Evolutionary conservation across 129 eudicot species (phyloP).

Genomic region (Escallonia herrerae): DNA sequence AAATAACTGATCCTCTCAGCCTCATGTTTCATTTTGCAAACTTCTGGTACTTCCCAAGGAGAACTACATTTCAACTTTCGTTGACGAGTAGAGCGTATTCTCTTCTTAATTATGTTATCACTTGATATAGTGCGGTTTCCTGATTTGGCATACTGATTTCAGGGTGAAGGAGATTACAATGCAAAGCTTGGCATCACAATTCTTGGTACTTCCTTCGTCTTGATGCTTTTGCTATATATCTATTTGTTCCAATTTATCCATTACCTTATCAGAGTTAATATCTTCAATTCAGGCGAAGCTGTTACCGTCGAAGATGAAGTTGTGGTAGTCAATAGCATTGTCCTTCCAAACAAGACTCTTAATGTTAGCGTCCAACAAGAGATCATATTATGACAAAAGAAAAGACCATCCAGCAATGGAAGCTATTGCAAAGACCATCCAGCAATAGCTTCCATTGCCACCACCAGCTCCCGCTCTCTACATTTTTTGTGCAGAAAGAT

Average conservation of each 20-base stretch:
- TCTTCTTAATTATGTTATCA: neutral
- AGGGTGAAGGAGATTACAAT: slow-evolving; percentile 78
- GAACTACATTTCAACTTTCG: no score
- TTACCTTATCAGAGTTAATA: neutral
- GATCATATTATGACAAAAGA: slow-evolving; percentile 54
- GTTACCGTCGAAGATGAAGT: slow-evolving; percentile 97
- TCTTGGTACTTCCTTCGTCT: slow-evolving; percentile 45
- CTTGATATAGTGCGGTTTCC: no score
- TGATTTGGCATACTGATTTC: slow-evolving; percentile 11
- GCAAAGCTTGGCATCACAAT: slow-evolving; percentile 91
- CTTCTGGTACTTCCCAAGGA: no score
- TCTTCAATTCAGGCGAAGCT: slow-evolving; percentile 63
- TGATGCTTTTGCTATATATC: neutral
- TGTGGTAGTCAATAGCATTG: slow-evolving; percentile 80
- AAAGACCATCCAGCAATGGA: neutral
- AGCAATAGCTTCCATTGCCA: neutral
- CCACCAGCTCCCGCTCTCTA: neutral
- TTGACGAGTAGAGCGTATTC: neutral
- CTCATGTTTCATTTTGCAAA: no score
- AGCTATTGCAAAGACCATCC: no score
- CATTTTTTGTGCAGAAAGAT: neutral
- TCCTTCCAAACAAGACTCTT: slow-evolving; percentile 92
- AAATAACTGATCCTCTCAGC: no score
- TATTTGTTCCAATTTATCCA: neutral
- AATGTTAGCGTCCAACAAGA: slow-evolving; percentile 89